These are phyloP conservation scores for Gossypium trilobum DNA, from an alignment of 441 rosid species.

Conservation along the genomic window DNA sequence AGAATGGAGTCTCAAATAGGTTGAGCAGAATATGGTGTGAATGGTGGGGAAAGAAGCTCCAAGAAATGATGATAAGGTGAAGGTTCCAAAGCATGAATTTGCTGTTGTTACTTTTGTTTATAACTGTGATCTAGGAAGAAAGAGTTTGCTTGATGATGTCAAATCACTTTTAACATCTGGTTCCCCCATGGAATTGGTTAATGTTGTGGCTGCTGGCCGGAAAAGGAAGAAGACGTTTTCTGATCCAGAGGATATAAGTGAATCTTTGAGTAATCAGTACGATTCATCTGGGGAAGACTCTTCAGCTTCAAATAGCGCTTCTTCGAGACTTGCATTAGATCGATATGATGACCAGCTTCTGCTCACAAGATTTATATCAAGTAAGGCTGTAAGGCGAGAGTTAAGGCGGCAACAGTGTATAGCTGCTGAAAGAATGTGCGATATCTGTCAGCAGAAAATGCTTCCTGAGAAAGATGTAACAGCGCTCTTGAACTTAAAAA, in stretches of 20 bases:
- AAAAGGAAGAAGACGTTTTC: constrained; percentile 71
- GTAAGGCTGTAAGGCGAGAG: constrained; percentile 54
- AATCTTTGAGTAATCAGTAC: constrained; percentile 47
- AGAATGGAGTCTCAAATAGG: constrained; percentile 34
- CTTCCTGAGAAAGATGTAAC: constrained; percentile 81
- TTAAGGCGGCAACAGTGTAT: constrained; percentile 67
- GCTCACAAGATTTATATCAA: constrained; percentile 43
- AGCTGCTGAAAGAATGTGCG: constrained; percentile 80
- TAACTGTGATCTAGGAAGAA: constrained; percentile 60
- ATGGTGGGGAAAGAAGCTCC: constrained; percentile 56
- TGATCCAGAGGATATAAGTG: constrained; percentile 69
- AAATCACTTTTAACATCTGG: constrained; percentile 44
- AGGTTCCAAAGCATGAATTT: constrained; percentile 55
- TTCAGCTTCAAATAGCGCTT: constrained; percentile 32
- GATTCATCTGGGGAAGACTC: constrained; percentile 67
- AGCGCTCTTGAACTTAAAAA: constrained; percentile 59
- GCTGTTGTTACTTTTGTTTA: constrained; percentile 60
- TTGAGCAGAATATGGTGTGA: constrained; percentile 77
- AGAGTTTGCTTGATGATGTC: constrained; percentile 48
- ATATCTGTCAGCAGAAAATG: constrained; percentile 82
- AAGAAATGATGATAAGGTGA: constrained; percentile 25
- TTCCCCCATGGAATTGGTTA: constrained; percentile 28
- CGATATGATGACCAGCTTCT: constrained; percentile 49
- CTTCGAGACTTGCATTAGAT: constrained; percentile 42
- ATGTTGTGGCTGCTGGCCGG: constrained; percentile 30